Percentiles rank a stretch among this genome's conserved stretches.
These are phyloP conservation scores for Juglanconis sp. DNA, from an alignment of 2,329 filamentous ascomycete species.

Conservation along the genomic window DNA sequence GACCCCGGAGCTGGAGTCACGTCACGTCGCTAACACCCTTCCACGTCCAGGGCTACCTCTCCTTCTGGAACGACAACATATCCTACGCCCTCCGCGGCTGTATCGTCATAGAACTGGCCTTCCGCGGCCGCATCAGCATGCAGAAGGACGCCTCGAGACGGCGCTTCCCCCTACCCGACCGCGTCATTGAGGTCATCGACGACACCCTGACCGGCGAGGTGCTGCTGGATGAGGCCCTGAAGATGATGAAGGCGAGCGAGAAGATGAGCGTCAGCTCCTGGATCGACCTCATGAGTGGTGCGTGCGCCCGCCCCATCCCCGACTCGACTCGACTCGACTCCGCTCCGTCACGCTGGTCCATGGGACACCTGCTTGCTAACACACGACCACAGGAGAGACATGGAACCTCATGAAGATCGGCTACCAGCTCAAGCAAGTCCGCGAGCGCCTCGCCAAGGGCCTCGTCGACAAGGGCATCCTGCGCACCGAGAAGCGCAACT, in stretches of 20 bases:
- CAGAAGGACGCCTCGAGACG: constrained; percentile 91
- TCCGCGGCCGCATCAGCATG: constrained; percentile 96
- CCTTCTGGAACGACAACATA: constrained; percentile 99
- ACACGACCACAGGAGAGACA: constrained; percentile 70
- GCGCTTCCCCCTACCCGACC: constrained; percentile 88
- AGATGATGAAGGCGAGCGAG: constrained; percentile 99
- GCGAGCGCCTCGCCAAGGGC: constrained; percentile 93
- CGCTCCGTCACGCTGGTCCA: not conserved
- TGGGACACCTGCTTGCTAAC: not conserved
- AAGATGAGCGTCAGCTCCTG: constrained; percentile 99
- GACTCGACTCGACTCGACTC: not conserved
- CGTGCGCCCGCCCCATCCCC: constrained; percentile 24
- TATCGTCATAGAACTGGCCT: constrained; percentile 96
- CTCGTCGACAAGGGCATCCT: constrained; percentile 98
- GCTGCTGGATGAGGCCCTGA: constrained; percentile 92
- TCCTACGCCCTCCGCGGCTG: constrained; percentile 96
- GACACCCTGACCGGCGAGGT: constrained; percentile 96
- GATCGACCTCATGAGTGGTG: constrained; percentile 99
- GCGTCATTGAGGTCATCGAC: constrained; percentile 94
- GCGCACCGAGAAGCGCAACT: constrained; percentile 98
- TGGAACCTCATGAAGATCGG: constrained; percentile 99
- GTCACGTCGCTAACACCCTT: not conserved
- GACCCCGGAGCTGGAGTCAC: not conserved
- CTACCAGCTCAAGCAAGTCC: constrained; percentile 98
- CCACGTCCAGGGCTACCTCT: constrained; percentile 77